These are phyloP conservation scores for Coemansia sp. DNA, from an alignment of 192 early-diverging fungal species.

Conservation along the genomic window DNA sequence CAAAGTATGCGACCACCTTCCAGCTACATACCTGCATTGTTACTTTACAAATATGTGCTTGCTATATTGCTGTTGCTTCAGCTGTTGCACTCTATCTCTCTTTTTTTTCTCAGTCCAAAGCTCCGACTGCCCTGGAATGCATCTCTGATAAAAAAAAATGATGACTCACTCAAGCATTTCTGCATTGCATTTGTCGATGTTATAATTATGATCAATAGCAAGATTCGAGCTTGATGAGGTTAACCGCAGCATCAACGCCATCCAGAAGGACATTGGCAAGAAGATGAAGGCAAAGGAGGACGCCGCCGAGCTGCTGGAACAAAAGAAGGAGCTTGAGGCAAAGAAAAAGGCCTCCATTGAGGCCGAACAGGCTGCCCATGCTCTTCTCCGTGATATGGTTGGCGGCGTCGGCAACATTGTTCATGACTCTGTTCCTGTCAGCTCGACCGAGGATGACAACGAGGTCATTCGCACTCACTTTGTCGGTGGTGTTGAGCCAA, in stretches of 20 bases:
- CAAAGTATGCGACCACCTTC: too few relatives aligned
- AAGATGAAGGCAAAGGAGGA: constrained; percentile 93
- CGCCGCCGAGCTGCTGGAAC: constrained; percentile 64
- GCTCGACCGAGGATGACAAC: constrained; percentile 83
- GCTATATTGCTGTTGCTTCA: constrained; percentile 1
- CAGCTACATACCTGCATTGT: too few relatives aligned
- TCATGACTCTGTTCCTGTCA: constrained; percentile 84
- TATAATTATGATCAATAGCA: constrained; percentile 49
- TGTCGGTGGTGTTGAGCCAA: constrained; percentile 55
- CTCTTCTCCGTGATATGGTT: constrained; percentile 64
- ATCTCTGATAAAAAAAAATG: neutral
- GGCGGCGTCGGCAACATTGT: constrained; percentile 97
- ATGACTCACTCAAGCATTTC: constrained; percentile 4
- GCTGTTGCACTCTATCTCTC: too few relatives aligned
- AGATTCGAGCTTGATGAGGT: constrained; percentile 82
- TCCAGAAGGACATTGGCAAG: constrained; percentile 86
- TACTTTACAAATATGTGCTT: neutral
- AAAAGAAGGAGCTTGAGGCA: constrained; percentile 72
- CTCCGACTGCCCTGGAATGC: too few relatives aligned
- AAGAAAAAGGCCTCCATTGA: constrained; percentile 68
- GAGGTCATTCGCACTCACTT: constrained; percentile 62
- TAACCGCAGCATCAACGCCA: constrained; percentile 88
- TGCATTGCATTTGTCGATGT: constrained; percentile 4
- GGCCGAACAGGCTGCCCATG: constrained; percentile 76
- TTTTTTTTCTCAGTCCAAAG: too few relatives aligned